Evolutionary conservation across 2,329 filamentous ascomycete genomes (phyloP), one percentile per base, ranked within the genome.

Genomic region (Penicillium sp.): DNA sequence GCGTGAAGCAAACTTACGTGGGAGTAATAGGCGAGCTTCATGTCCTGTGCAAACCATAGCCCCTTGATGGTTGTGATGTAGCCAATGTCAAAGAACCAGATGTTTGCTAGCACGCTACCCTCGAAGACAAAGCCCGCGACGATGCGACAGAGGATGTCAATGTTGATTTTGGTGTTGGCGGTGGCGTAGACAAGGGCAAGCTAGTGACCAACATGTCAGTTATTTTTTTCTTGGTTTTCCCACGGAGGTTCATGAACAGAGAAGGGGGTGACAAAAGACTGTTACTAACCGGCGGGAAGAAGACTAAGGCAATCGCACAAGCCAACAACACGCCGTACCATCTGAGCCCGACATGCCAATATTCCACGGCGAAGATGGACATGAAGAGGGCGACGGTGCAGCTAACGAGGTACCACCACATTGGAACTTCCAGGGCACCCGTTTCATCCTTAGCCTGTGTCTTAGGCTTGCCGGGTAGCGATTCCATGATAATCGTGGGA

Each of bases 81-180:
- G 1, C 59, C 63, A 5, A 67, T 47, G 29, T 61, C 56, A 52
- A 65, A 64, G 55, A 68, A 70, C 67, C 55, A 70, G 31, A 68
- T 67, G 29, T 71, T 71, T 24, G 65, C 67, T n/a, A 71, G 56
- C n/a, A 68, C 60, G 44, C 64, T 64, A 10, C 68, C 67, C n/a
- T 67, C 61, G 31, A 67, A 71, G 26, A 69, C 61, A 21, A 67
- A 69, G 0, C 69, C 68, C 4, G 65, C 68, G 6, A 71, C 50
- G 26, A 64, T 67, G 6, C 66, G 62, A 29, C 66, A 68, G 42
- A 68, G 61, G 16, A 68, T 59, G 23, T 68, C 66, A 26, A 68
- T 68, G 18, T 66, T 66, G 44, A 68, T 67, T 24, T 68, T 68
- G 4, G 64, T 39, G 36, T 66, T 68, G 5, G 64, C 56, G 3